Conservation (phyloP, 2,329 filamentous ascomycete species). For the Epichloe gansuensis region DNA sequence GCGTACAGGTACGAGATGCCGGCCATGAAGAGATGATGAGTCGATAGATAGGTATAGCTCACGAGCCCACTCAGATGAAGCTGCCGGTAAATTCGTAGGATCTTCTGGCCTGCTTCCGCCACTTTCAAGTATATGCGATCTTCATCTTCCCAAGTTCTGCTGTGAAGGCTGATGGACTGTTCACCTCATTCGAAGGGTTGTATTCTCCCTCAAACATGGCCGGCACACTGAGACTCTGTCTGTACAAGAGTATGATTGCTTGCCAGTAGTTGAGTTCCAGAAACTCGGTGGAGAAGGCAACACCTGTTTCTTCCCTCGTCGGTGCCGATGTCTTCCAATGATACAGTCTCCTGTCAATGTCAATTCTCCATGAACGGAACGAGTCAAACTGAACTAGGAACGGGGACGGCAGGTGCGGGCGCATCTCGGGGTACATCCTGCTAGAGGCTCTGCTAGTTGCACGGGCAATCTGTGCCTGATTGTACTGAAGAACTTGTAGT, state of each 20-base stretch:
- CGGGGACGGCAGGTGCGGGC: conserved; percentile 67
- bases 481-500: conserved; percentile 82
- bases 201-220: conserved; percentile 73
- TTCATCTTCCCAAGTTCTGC: conserved; percentile 67
- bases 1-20: conserved; percentile 94
- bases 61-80: conserved; percentile 79
- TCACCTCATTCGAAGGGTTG: conserved; percentile 50
- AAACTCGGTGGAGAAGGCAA: conserved; percentile 81
- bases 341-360: conserved; percentile 71
- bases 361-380: conserved; percentile 77
- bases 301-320: conserved; percentile 65
- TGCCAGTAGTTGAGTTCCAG: conserved; percentile 97
- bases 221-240: conserved; percentile 80
- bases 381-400: conserved; percentile 76
- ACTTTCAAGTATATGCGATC: conserved; percentile 90
- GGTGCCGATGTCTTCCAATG: conserved; percentile 83
- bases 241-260: conserved; percentile 87
- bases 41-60: conserved; percentile 92
- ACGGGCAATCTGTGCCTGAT: conserved; percentile 72
- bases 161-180: conserved; percentile 49
- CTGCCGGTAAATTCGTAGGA: conserved; percentile 80
- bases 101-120: conserved; percentile 87
- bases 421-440: conserved; percentile 58
- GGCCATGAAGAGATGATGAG: conserved; percentile 94
- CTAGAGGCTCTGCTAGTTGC: conserved; percentile 51